These are phyloP conservation scores for Plectosphaerella cucumerina DNA, from an alignment of 2,329 filamentous ascomycete genomes.

Conservation along the genomic window DNA sequence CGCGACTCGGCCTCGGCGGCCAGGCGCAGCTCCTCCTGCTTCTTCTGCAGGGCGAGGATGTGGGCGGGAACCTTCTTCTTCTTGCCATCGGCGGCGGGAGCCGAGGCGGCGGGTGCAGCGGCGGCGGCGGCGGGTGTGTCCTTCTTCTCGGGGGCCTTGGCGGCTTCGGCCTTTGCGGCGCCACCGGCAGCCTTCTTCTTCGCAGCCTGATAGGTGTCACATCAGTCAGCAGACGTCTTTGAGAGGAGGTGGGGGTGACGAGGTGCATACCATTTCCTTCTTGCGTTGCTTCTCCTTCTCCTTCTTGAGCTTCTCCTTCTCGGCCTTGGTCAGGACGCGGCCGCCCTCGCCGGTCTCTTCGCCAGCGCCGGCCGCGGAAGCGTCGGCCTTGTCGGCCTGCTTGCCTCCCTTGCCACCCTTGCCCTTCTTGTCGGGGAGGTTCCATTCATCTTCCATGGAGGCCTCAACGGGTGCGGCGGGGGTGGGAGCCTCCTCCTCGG, in stretches of 20 bases:
- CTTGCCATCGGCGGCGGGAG: conserved; percentile 50
- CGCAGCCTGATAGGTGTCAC: conserved; percentile 53
- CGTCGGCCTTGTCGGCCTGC: conserved; percentile 36
- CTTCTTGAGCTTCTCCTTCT: conserved; percentile 98
- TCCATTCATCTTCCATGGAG: conserved; percentile 80
- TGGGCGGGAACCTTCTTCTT: conserved; percentile 90
- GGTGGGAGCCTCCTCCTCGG: conserved; percentile 49
- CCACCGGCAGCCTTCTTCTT: conserved; percentile 64
- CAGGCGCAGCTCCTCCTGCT: conserved; percentile 72
- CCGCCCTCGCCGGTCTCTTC: conserved; percentile 53
- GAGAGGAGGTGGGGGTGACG: background rate
- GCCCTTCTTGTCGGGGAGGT: conserved; percentile 71
- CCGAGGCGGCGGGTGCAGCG: conserved; percentile 25
- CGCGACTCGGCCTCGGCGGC: conserved; percentile 61
- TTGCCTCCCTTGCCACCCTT: conserved; percentile 51
- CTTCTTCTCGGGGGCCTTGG: conserved; percentile 49
- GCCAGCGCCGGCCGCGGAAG: conserved; percentile 32
- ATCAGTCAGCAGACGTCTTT: background rate
- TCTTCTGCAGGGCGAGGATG: conserved; percentile 70
- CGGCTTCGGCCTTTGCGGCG: conserved; percentile 44
- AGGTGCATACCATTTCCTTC: conserved; percentile 78
- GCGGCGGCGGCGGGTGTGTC: conserved; percentile 33
- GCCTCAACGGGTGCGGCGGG: conserved; percentile 78
- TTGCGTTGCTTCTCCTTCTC: conserved; percentile 98
- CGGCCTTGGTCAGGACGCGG: conserved; percentile 87